phyloP scores from a whole-genome alignment of 1,139 yeast genomes.

The Geotrichum bryndzae region DNA sequence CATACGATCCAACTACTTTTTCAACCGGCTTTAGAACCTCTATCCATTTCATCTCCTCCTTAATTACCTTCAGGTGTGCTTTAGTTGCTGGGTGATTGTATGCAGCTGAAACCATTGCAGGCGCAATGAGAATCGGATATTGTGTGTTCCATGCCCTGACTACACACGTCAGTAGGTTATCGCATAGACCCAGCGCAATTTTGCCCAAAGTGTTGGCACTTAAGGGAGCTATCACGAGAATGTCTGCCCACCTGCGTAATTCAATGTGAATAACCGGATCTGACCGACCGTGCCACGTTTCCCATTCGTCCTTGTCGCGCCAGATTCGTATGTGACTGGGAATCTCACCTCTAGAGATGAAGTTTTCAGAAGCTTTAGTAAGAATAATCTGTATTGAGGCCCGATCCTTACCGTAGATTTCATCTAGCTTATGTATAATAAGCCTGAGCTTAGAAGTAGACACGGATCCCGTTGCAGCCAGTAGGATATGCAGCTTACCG shows the following conservation, averaged over 20 bases:
- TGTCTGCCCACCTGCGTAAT: slow-evolving; percentile 92
- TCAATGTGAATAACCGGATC: slow-evolving; percentile 94
- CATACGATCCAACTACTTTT: slow-evolving; percentile 85
- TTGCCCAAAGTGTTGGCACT: slow-evolving; percentile 88
- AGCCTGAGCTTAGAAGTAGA: slow-evolving; percentile 70
- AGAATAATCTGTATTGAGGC: slow-evolving; percentile 74
- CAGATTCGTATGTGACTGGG: slow-evolving; percentile 67
- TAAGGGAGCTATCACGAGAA: slow-evolving; percentile 78
- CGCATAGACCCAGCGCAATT: slow-evolving; percentile 82
- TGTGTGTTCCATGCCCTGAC: slow-evolving; percentile 89
- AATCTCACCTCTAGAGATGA: slow-evolving; percentile 53
- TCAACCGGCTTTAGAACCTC: slow-evolving; percentile 86
- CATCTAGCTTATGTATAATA: slow-evolving; percentile 68
- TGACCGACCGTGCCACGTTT: slow-evolving; percentile 72
- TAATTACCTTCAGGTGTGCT: slow-evolving; percentile 65
- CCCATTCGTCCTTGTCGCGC: slow-evolving; percentile 92
- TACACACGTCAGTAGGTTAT: slow-evolving; percentile 82
- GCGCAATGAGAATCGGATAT: slow-evolving; percentile 81
- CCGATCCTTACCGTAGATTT: slow-evolving; percentile 67
- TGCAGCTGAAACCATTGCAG: slow-evolving; percentile 90
- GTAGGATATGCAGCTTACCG: slow-evolving; percentile 76
- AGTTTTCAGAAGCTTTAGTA: slow-evolving; percentile 78
- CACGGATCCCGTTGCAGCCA: slow-evolving; percentile 88
- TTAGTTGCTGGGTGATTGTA: slow-evolving; percentile 84
- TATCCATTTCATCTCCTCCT: slow-evolving; percentile 88